Base-by-base conservation (phyloP, 306 rosid species). In the Castanea crenata region DNA sequence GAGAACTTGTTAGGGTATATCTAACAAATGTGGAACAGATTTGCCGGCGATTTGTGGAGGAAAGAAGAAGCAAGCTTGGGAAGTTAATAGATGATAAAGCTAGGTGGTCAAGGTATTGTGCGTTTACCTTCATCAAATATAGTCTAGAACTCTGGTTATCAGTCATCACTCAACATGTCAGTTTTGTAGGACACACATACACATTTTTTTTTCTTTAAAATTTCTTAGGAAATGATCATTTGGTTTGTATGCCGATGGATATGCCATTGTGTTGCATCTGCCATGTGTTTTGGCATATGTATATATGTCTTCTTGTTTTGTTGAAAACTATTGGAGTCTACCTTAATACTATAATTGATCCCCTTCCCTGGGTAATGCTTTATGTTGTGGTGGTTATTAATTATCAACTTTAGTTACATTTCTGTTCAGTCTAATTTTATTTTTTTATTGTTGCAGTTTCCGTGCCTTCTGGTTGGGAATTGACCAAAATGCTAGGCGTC, bases 1-100 rank as follows among this genome's bases (percentile, higher is more conserved):
- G 97, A 86, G 99, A 96, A 85, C 99, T 96, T 88, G 97, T 93
- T 88, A 91, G 98, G 88, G 99, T 96, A 65, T 93, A 96, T 88
- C 84, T 96, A 84, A 93, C 98, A 62, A 93, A 96, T 86, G 98
- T 96, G 64, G 99, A 96, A 84, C 98, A 96, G 85, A 92, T 93
- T 74, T 96, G 99, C 80, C 98, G 98, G 68, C 97, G 94, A 58
- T 96, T 90, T 91, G 96, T 96, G 84, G 99, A 96, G 80, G 99
- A 96, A 90, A 90, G 90, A 83, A 90, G 98, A 88, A 87, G 87
- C 86, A 93, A 90, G 87, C 93, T 96, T 57, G 96, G 91, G 84
- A 91, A 93, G 87, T 80, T 96, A 90, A 90, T 92, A 69, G 97
- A 90, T 31, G 99, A 96, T 89, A 91, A 96, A 88, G 89, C 97